Percentiles rank a stretch among this genome's conserved stretches.
phyloP scores from a whole-genome alignment of 495 filamentous ascomycete species.

The Lichenothelia convexa region DNA sequence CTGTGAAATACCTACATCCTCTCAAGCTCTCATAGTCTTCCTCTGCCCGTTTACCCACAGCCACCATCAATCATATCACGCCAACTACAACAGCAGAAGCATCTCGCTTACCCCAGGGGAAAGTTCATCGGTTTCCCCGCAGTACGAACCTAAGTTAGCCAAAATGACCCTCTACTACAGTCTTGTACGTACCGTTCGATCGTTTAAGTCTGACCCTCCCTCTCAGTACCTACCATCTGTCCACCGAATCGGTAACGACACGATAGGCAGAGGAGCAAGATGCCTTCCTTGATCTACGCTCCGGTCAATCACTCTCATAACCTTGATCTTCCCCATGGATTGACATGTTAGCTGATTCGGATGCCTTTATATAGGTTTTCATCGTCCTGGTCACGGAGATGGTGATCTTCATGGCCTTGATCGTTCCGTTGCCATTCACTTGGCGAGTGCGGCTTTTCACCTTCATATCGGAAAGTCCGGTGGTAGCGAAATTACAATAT shows the following conservation, averaged over 20 bases:
- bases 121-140: too few relatives aligned
- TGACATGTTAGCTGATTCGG: not conserved
- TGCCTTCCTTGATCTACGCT: slow-evolving; percentile 23
- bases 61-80: too few relatives aligned
- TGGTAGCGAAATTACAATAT: slow-evolving; percentile 65
- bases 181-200: slow-evolving; percentile 45
- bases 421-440: slow-evolving; percentile 78
- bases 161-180: slow-evolving; percentile 97
- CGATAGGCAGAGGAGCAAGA: slow-evolving; percentile 9
- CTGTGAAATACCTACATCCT: too few relatives aligned
- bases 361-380: slow-evolving; percentile 52
- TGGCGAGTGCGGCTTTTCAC: slow-evolving; percentile 77
- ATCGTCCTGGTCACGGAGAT: slow-evolving; percentile 84
- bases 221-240: not conserved
- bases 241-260: slow-evolving; percentile 2
- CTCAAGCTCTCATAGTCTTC: too few relatives aligned
- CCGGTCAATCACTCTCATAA: slow-evolving; percentile 12
- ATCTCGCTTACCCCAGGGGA: too few relatives aligned
- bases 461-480: slow-evolving; percentile 77
- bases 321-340: not conserved
- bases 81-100: too few relatives aligned
- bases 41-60: too few relatives aligned
- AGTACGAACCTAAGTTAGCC: too few relatives aligned
- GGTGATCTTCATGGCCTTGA: slow-evolving; percentile 75
- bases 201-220: not conserved